Percentiles rank a stretch among this genome's conserved stretches.
These are phyloP conservation scores for Aspergillus tubingensis DNA, from an alignment of 2,329 filamentous ascomycete genomes.

Conservation along the genomic window DNA sequence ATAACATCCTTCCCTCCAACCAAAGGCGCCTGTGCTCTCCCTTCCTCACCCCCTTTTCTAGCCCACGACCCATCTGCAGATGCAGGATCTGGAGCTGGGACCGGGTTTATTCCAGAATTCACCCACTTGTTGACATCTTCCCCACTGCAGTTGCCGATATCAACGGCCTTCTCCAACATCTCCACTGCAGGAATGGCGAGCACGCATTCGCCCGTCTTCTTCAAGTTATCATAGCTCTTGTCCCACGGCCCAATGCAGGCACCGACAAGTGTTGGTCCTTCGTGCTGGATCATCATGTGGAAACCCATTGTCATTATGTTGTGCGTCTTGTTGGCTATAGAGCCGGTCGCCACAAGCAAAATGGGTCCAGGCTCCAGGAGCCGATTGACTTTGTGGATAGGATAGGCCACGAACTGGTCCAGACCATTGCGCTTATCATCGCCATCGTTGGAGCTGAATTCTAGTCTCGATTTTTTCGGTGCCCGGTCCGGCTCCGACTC, in stretches of 20 bases:
- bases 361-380: slow-evolving; percentile 6
- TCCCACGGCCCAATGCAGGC: slow-evolving; percentile 9
- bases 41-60: neutral
- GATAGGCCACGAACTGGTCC: slow-evolving; percentile 5
- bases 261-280: slow-evolving; percentile 7
- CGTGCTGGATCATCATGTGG: slow-evolving; percentile 9
- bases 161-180: slow-evolving; percentile 3
- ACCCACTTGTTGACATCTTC: slow-evolving; percentile 5
- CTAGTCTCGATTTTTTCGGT: neutral
- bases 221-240: slow-evolving; percentile 6
- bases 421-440: neutral
- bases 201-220: slow-evolving; percentile 6
- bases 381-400: slow-evolving; percentile 7
- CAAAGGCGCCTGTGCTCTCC: neutral
- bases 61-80: neutral
- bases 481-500: neutral
- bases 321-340: slow-evolving; percentile 5
- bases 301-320: slow-evolving; percentile 10
- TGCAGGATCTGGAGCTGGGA: neutral
- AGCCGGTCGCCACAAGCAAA: slow-evolving; percentile 4
- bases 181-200: slow-evolving; percentile 6
- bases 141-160: slow-evolving; percentile 9
- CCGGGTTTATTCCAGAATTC: neutral
- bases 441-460: neutral
- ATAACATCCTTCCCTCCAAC: slow-evolving; percentile 4